phyloP scores from a whole-genome alignment of 2,329 filamentous ascomycete genomes.

The Monilinia fructicola region DNA sequence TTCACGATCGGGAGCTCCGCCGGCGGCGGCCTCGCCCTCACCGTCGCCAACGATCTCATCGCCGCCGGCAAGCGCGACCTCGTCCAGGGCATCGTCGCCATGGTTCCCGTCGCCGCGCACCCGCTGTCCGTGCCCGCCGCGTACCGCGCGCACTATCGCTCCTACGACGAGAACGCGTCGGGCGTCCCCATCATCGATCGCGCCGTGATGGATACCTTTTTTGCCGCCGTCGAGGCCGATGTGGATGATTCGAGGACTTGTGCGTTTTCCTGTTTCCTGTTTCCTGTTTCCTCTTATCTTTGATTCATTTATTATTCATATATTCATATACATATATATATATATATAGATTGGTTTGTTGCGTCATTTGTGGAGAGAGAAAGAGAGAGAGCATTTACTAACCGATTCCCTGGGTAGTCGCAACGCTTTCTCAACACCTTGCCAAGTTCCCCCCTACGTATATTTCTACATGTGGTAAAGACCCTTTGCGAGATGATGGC shows the following conservation, averaged over 20 bases:
- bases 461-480: constrained; percentile 12
- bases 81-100: constrained; percentile 32
- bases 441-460: constrained; percentile 11
- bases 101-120: constrained; percentile 34
- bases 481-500: constrained; percentile 23
- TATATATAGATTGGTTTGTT: too few species aligned
- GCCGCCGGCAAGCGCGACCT: constrained; percentile 23
- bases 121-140: constrained; percentile 28
- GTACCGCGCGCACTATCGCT: constrained; percentile 29
- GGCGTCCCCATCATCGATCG: constrained; percentile 32
- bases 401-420: background rate
- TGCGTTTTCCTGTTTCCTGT: constrained; percentile 24
- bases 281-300: constrained; percentile 25
- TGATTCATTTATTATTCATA: background rate
- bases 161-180: constrained; percentile 29
- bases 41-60: constrained; percentile 33
- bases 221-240: constrained; percentile 25
- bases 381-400: background rate
- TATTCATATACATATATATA: too few species aligned
- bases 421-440: constrained; percentile 7
- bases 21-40: constrained; percentile 33
- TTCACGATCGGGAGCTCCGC: constrained; percentile 35
- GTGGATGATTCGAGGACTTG: constrained; percentile 23
- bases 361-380: background rate
- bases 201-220: constrained; percentile 30